phyloP scores from a whole-genome alignment of 192 early-diverging fungal species.

The Coemansia sp. region DNA sequence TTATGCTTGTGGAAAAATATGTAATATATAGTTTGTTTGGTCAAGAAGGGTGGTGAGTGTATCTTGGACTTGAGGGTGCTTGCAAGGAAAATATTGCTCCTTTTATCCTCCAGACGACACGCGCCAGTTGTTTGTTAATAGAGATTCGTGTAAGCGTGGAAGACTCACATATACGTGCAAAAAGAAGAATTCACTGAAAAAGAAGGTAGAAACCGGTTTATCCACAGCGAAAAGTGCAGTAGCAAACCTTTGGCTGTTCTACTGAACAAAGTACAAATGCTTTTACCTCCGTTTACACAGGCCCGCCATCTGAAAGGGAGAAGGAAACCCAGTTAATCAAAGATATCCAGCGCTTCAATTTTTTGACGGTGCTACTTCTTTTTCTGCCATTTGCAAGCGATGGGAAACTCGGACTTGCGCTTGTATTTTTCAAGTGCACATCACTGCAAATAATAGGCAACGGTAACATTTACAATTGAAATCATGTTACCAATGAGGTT shows the following conservation, averaged over 20 bases:
- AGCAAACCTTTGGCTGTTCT: background rate
- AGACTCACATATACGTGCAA: background rate
- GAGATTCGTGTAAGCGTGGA: too few relatives aligned
- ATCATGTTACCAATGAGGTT: too few relatives aligned
- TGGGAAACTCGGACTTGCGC: too few relatives aligned
- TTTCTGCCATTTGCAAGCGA: background rate
- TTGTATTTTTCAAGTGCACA: too few relatives aligned
- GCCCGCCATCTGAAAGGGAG: too few relatives aligned
- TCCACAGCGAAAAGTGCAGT: background rate
- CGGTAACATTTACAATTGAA: too few relatives aligned
- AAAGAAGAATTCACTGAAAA: background rate
- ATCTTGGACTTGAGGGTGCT: background rate
- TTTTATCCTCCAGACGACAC: background rate
- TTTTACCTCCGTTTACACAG: background rate
- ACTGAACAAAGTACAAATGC: background rate
- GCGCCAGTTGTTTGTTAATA: background rate
- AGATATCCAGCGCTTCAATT: background rate
- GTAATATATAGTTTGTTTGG: background rate
- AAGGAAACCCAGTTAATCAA: background rate
- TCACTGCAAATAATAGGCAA: too few relatives aligned
- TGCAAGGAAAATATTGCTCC: background rate
- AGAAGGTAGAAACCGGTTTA: constrained; percentile 5
- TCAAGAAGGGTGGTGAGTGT: background rate
- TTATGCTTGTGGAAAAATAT: constrained; percentile 9
- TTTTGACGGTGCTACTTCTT: background rate